Conservation (phyloP, 495 filamentous ascomycete genomes). For the Tirmania nivea region DNA sequence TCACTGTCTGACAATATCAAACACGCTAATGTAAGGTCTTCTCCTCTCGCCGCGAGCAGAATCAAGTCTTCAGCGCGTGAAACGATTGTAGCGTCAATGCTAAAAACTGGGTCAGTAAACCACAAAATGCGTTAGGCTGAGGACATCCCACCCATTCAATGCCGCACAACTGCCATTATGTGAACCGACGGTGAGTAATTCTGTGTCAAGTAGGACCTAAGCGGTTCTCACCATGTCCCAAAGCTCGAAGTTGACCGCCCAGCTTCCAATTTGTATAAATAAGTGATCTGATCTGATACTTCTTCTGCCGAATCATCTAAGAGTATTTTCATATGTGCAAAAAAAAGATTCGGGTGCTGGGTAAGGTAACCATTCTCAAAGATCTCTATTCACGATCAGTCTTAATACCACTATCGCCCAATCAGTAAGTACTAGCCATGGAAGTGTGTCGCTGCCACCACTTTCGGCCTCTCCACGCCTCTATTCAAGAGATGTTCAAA, state of each 20-base stretch:
- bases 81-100: slow-evolving; percentile 49
- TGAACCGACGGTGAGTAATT: no score
- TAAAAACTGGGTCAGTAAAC: no score
- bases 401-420: not conserved
- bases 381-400: slow-evolving; percentile 33
- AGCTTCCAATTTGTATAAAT: slow-evolving; percentile 51
- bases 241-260: slow-evolving; percentile 67
- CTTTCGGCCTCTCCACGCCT: slow-evolving; percentile 46
- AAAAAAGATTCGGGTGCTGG: slow-evolving; percentile 34
- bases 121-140: no score
- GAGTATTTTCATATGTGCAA: slow-evolving; percentile 77
- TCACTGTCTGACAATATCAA: slow-evolving; percentile 39
- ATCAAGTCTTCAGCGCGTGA: slow-evolving; percentile 57
- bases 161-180: no score
- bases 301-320: slow-evolving; percentile 38
- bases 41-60: slow-evolving; percentile 43
- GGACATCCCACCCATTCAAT: no score
- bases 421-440: slow-evolving; percentile 25
- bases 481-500: slow-evolving; percentile 50
- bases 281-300: slow-evolving; percentile 49
- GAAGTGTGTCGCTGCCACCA: slow-evolving; percentile 78
- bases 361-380: slow-evolving; percentile 53
- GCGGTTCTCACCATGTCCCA: slow-evolving; percentile 54
- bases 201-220: slow-evolving; percentile 36
- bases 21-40: slow-evolving; percentile 53